Percentiles rank a stretch among this genome's conserved stretches.
Evolutionary conservation across 75 land plant genomes (phyloP).

Genomic region (Cunninghamia lanceolata): DNA sequence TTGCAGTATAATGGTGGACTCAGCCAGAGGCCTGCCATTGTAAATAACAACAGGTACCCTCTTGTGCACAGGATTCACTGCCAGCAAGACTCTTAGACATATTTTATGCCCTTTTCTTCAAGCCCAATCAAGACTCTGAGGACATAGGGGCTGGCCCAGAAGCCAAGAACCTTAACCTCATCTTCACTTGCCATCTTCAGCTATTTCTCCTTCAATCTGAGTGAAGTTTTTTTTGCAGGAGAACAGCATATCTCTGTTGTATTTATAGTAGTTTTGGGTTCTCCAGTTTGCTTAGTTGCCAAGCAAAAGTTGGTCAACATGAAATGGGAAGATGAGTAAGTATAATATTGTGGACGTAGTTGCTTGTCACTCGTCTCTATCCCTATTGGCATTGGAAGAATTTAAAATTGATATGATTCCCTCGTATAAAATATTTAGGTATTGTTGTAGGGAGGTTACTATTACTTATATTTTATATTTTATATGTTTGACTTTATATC

Average conservation of each 20-base stretch:
- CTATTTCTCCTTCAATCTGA: neutral
- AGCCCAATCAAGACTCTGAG: conserved; percentile 24
- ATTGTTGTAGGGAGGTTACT: no score
- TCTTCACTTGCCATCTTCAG: neutral
- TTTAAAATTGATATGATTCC: no score
- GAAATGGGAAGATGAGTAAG: no score
- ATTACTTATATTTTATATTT: no score
- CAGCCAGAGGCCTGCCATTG: conserved; percentile 12
- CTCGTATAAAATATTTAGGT: no score
- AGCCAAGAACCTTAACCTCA: conserved; percentile 15
- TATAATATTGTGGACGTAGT: no score
- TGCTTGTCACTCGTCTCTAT: no score
- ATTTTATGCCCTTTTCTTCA: conserved; percentile 26
- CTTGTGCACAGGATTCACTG: conserved; percentile 10
- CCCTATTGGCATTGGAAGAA: no score
- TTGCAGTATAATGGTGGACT: conserved; percentile 6
- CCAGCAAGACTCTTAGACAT: conserved; percentile 15
- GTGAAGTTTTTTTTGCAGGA: neutral
- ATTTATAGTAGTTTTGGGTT: neutral
- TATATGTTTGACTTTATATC: no score
- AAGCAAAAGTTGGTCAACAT: no score
- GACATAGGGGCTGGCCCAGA: conserved; percentile 25
- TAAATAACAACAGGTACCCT: conserved; percentile 15
- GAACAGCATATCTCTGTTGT: neutral
- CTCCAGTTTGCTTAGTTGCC: no score